A percentile compares a stretch with the other conserved stretches of the same genome.
Evolutionary conservation across 2,329 filamentous ascomycete genomes (phyloP).

Genomic region (Colletotrichum agaves): DNA sequence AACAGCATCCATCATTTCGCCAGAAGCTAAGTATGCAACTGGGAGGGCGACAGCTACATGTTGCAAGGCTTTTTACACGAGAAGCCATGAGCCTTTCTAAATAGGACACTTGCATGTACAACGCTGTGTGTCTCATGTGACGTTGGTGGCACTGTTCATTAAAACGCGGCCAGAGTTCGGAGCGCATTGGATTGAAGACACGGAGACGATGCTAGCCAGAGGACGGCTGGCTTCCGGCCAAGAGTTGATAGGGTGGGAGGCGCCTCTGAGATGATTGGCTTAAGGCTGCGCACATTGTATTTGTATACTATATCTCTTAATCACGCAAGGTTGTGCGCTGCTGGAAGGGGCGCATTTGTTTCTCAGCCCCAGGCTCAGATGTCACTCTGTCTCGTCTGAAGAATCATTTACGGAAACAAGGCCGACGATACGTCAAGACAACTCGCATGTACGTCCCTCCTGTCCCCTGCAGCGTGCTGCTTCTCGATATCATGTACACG

Average conservation of each 20-base stretch:
- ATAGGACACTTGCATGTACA: conserved; percentile 2
- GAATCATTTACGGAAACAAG: neutral
- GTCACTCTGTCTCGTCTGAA: neutral
- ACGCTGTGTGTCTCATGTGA: conserved; percentile 11
- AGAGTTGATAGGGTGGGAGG: neutral
- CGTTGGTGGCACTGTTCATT: neutral
- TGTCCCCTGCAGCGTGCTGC: neutral
- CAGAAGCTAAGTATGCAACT: conserved; percentile 1
- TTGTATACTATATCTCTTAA: conserved; percentile 34
- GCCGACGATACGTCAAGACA: no score
- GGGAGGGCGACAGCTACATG: conserved; percentile 22
- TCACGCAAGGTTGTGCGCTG: conserved; percentile 31
- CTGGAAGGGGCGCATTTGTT: conserved; percentile 32
- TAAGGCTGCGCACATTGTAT: conserved; percentile 23
- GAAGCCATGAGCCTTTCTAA: conserved; percentile 14
- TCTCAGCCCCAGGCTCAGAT: conserved; percentile 1
- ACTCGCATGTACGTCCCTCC: neutral
- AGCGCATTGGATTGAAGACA: neutral
- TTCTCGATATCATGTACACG: neutral
- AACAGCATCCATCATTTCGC: conserved; percentile 9
- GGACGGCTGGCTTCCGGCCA: neutral
- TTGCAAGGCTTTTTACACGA: conserved; percentile 17
- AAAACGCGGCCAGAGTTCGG: neutral
- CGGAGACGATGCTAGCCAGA: neutral
- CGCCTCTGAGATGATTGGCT: conserved; percentile 9